Evolutionary conservation across 768 basidiomycete species (phyloP).

Genomic region (Boletus vinaceobasis): DNA sequence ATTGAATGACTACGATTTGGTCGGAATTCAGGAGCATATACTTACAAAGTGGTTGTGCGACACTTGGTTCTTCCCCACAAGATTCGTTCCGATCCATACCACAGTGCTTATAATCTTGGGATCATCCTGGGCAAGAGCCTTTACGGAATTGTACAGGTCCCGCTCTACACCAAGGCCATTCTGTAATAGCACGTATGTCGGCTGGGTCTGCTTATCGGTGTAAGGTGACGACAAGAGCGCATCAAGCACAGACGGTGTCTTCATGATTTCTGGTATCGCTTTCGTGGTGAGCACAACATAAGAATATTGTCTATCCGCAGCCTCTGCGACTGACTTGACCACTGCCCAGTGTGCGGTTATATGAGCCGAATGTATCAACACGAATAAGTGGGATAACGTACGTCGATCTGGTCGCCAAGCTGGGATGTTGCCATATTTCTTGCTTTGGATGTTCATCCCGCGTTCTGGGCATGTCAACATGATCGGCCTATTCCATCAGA

Average conservation of each 20-base stretch:
- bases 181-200: conserved; percentile 61
- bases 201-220: conserved; percentile 44
- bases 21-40: neutral
- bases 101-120: conserved; percentile 56
- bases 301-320: conserved; percentile 57
- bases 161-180: conserved; percentile 65
- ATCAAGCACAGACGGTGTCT: conserved; percentile 53
- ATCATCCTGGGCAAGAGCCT: conserved; percentile 37
- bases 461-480: conserved; percentile 32
- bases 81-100: conserved; percentile 52
- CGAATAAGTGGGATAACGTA: conserved; percentile 29
- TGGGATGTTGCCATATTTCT: conserved; percentile 53
- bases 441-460: conserved; percentile 55
- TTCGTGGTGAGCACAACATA: conserved; percentile 71
- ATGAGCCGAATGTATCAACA: neutral
- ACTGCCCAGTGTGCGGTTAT: conserved; percentile 37
- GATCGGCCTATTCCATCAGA: neutral
- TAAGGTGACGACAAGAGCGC: conserved; percentile 52
- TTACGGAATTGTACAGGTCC: conserved; percentile 56
- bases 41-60: conserved; percentile 53
- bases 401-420: conserved; percentile 65
- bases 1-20: neutral
- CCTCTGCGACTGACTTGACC: conserved; percentile 54
- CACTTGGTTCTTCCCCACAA: conserved; percentile 44
- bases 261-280: conserved; percentile 61